These are phyloP conservation scores for Candolleomyces eurysporus DNA, from an alignment of 768 basidiomycete genomes.

Conservation along the genomic window DNA sequence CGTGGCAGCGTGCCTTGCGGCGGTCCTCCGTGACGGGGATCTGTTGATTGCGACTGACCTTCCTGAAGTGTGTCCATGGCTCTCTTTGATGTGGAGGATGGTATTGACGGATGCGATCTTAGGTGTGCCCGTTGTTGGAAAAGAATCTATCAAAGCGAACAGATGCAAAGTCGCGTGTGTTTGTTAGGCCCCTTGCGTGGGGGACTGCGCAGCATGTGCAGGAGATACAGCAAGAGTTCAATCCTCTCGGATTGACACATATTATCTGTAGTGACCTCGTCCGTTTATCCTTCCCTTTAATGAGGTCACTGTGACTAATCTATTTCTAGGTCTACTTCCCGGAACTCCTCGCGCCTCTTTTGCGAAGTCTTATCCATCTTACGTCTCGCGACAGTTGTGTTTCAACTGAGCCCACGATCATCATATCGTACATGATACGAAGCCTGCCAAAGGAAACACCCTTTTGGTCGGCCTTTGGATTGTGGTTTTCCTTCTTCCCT, in stretches of 20 bases:
- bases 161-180: background rate
- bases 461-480: slow-evolving; percentile 80
- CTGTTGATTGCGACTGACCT: slow-evolving; percentile 69
- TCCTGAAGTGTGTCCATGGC: slow-evolving; percentile 51
- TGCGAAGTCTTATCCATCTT: slow-evolving; percentile 71
- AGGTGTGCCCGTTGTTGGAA: slow-evolving; percentile 50
- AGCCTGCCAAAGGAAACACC: slow-evolving; percentile 68
- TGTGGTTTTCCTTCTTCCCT: slow-evolving; percentile 70
- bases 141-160: slow-evolving; percentile 27
- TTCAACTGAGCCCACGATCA: slow-evolving; percentile 33
- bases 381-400: slow-evolving; percentile 50
- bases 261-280: slow-evolving; percentile 85
- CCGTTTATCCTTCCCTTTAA: slow-evolving; percentile 24
- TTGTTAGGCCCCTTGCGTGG: slow-evolving; percentile 68
- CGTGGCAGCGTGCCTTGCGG: slow-evolving; percentile 45
- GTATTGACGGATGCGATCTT: background rate
- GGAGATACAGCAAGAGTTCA: background rate
- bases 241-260: slow-evolving; percentile 45
- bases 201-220: slow-evolving; percentile 48
- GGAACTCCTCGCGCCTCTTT: slow-evolving; percentile 71
- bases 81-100: background rate
- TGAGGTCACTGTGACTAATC: background rate
- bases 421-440: slow-evolving; percentile 77
- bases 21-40: slow-evolving; percentile 39
- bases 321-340: slow-evolving; percentile 77